Evolutionary conservation across 805 yeast genomes (phyloP).

Genomic region (Pichia nanzhaoensis): DNA sequence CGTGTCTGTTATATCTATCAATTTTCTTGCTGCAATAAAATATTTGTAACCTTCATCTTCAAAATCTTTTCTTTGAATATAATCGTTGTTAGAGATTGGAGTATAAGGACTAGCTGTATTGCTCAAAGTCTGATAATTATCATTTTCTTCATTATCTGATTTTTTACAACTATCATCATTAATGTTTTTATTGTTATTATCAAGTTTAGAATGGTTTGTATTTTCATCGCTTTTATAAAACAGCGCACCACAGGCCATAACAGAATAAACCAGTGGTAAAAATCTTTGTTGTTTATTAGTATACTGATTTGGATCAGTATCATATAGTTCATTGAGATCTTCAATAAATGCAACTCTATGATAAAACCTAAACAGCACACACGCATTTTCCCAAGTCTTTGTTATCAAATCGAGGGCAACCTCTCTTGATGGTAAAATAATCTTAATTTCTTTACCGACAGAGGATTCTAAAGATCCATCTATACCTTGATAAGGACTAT

Average conservation of each 20-base stretch:
- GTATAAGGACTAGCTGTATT: background rate
- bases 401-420: constrained; percentile 64
- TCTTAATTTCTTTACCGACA: constrained; percentile 43
- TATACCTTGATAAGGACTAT: constrained; percentile 24
- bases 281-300: constrained; percentile 69
- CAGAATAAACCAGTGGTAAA: constrained; percentile 74
- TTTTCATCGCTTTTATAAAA: constrained; percentile 50
- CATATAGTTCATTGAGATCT: constrained; percentile 69
- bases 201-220: constrained; percentile 16
- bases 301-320: constrained; percentile 64
- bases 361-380: constrained; percentile 77
- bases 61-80: constrained; percentile 31
- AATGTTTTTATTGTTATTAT: constrained; percentile 2
- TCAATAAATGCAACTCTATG: constrained; percentile 76
- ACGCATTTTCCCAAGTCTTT: constrained; percentile 79
- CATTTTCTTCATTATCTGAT: constrained; percentile 16
- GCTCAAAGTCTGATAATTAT: background rate
- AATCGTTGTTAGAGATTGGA: constrained; percentile 11
- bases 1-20: constrained; percentile 78
- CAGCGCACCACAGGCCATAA: constrained; percentile 84
- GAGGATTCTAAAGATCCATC: constrained; percentile 36
- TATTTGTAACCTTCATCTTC: constrained; percentile 76
- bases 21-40: constrained; percentile 71
- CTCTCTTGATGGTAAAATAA: constrained; percentile 69
- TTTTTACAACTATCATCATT: constrained; percentile 19